A percentile compares a stretch with the other conserved stretches of the same genome.
These are phyloP conservation scores for Blastocladiella britannica DNA, from an alignment of 192 early-diverging fungal species.

Conservation along the genomic window DNA sequence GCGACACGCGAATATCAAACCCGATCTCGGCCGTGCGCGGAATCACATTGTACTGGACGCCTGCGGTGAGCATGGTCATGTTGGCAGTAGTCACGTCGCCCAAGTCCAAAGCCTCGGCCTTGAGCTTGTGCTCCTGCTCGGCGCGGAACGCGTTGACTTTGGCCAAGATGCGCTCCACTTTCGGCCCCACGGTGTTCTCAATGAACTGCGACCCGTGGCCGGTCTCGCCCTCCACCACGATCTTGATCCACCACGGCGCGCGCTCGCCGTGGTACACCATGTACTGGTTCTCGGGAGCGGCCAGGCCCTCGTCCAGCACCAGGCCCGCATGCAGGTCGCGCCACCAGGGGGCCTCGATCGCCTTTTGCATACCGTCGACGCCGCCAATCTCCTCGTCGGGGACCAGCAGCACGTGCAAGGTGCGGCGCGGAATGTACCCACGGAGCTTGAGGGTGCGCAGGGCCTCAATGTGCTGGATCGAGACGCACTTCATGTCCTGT, in stretches of 20 bases:
- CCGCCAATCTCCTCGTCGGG: conserved; percentile 79
- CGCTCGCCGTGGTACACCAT: conserved; percentile 74
- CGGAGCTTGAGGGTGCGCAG: conserved; percentile 33
- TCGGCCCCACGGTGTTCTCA: conserved; percentile 39
- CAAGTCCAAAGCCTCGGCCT: conserved; percentile 25
- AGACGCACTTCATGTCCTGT: conserved; percentile 90
- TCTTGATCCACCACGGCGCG: conserved; percentile 60
- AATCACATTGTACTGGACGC: conserved; percentile 22
- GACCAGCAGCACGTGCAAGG: conserved; percentile 56
- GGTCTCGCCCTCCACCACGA: conserved; percentile 45
- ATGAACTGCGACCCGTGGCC: conserved; percentile 77
- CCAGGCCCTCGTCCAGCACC: conserved; percentile 68
- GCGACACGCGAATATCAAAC: conserved; percentile 59
- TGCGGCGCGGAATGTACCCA: conserved; percentile 35
- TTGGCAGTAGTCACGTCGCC: conserved; percentile 69
- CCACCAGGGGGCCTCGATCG: conserved; percentile 47
- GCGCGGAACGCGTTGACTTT: conserved; percentile 47
- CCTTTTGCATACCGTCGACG: conserved; percentile 47
- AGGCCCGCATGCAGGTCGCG: conserved; percentile 52
- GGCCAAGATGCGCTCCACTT: conserved; percentile 43
- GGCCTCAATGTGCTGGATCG: conserved; percentile 60
- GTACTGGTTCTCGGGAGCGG: conserved; percentile 35
- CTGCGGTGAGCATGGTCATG: conserved; percentile 45
- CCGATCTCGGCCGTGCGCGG: conserved; percentile 42
- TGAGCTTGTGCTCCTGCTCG: conserved; percentile 32